These are phyloP conservation scores for Paratrypanosoma confusum DNA, from an alignment of 208 protist species.

Conservation along the genomic window DNA sequence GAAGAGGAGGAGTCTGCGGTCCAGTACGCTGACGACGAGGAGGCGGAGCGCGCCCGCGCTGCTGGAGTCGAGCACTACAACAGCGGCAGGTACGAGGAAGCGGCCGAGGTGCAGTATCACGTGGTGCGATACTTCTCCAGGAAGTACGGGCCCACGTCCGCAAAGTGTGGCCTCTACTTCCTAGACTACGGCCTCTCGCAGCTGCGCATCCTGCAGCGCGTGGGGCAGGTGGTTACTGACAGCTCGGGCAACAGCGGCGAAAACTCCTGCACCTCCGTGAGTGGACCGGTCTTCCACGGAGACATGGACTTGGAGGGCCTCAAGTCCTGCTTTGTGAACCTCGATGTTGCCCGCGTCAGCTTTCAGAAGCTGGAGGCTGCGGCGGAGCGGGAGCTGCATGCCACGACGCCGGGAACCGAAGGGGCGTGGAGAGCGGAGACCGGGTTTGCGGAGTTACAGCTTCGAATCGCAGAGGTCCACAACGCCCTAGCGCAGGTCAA, in stretches of 20 bases:
- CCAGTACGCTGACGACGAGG: slow-evolving; percentile 50
- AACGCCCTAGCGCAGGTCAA: slow-evolving; percentile 72
- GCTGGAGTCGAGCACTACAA: slow-evolving; percentile 56
- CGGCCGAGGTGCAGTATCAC: slow-evolving; percentile 62
- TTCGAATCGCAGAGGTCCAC: slow-evolving; percentile 66
- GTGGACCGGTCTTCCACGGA: too few relatives aligned
- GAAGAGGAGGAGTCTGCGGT: slow-evolving; percentile 28
- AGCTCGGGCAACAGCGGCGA: slow-evolving; percentile 33
- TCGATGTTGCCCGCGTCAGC: slow-evolving; percentile 70
- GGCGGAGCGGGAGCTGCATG: slow-evolving; percentile 8
- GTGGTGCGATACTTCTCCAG: slow-evolving; percentile 69
- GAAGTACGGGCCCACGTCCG: slow-evolving; percentile 50
- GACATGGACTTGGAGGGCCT: slow-evolving; percentile 56
- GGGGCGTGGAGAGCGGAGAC: slow-evolving; percentile 1
- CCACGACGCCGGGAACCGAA: neutral
- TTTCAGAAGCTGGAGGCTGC: slow-evolving; percentile 58
- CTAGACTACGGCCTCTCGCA: slow-evolving; percentile 85
- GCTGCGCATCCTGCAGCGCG: slow-evolving; percentile 50
- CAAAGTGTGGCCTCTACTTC: slow-evolving; percentile 59
- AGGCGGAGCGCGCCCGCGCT: slow-evolving; percentile 30
- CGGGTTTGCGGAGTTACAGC: slow-evolving; percentile 29
- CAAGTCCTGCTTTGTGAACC: slow-evolving; percentile 78
- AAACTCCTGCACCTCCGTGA: slow-evolving; percentile 35
- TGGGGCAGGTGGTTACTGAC: too few relatives aligned
- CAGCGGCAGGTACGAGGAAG: slow-evolving; percentile 43